These are phyloP conservation scores for Ophioceras dolichostomum DNA, from an alignment of 2,329 filamentous ascomycete species.

Conservation along the genomic window DNA sequence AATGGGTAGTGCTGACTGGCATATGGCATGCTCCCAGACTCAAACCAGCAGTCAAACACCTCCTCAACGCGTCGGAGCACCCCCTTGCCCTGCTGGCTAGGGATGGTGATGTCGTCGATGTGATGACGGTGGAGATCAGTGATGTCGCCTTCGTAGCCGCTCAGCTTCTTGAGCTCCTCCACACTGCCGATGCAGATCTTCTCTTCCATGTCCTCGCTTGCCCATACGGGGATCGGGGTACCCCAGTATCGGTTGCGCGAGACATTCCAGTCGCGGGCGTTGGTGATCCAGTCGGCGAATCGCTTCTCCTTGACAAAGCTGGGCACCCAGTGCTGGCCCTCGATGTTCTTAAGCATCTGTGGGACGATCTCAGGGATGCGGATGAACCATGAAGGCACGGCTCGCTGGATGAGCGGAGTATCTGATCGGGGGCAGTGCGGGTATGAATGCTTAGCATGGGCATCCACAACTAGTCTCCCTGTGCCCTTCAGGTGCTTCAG, in stretches of 20 bases:
- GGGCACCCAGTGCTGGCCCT: conserved; percentile 85
- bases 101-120: conserved; percentile 89
- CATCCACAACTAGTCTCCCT: conserved; percentile 70
- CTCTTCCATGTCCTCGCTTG: conserved; percentile 80
- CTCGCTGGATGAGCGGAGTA: conserved; percentile 83
- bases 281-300: conserved; percentile 83
- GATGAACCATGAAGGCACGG: conserved; percentile 91
- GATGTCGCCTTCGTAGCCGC: conserved; percentile 73
- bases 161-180: conserved; percentile 71
- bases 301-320: conserved; percentile 82
- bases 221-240: conserved; percentile 84
- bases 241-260: conserved; percentile 94
- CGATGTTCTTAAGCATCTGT: conserved; percentile 81
- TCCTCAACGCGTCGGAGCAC: conserved; percentile 70
- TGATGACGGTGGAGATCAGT: conserved; percentile 85
- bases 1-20: conserved; percentile 87
- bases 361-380: conserved; percentile 75
- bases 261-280: conserved; percentile 91
- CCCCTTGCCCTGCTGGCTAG: conserved; percentile 78
- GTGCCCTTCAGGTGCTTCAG: conserved; percentile 74
- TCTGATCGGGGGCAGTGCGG: conserved; percentile 94
- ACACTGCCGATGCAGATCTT: conserved; percentile 77
- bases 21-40: conserved; percentile 93
- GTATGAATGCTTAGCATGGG: conserved; percentile 82
- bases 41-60: conserved; percentile 96